Percentiles rank a stretch among this genome's conserved stretches.
These are phyloP conservation scores for Trichoderma sp. DNA, from an alignment of 2,329 filamentous ascomycete genomes.

Conservation along the genomic window DNA sequence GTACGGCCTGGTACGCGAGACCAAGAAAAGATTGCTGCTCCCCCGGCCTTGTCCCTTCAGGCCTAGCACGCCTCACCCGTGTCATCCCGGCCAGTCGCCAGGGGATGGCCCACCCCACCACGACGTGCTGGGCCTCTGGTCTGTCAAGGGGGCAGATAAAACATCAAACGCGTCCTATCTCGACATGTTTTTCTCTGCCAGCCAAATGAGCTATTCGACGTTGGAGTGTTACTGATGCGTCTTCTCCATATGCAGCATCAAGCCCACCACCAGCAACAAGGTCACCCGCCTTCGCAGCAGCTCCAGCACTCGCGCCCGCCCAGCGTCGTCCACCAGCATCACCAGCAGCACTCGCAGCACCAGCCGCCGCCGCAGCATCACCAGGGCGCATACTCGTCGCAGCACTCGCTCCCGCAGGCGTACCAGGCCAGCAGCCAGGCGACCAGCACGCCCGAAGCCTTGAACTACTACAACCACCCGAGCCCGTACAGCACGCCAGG, in stretches of 20 bases:
- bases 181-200: slow-evolving; percentile 43
- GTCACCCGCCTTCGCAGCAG: slow-evolving; percentile 66
- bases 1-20: slow-evolving; percentile 34
- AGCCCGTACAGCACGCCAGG: slow-evolving; percentile 83
- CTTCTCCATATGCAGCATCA: slow-evolving; percentile 72
- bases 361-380: slow-evolving; percentile 63
- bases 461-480: slow-evolving; percentile 76
- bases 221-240: slow-evolving; percentile 58
- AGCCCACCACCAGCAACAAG: slow-evolving; percentile 72
- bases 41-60: slow-evolving; percentile 44
- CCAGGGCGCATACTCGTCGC: slow-evolving; percentile 67
- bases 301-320: slow-evolving; percentile 72
- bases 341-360: slow-evolving; percentile 62
- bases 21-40: slow-evolving; percentile 40
- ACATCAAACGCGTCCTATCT: slow-evolving; percentile 53
- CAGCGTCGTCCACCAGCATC: slow-evolving; percentile 74
- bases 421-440: slow-evolving; percentile 70
- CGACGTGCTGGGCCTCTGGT: slow-evolving; percentile 50
- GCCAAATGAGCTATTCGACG: slow-evolving; percentile 42
- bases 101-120: slow-evolving; percentile 45
- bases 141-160: slow-evolving; percentile 53
- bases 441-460: slow-evolving; percentile 63
- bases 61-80: slow-evolving; percentile 54
- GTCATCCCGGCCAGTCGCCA: slow-evolving; percentile 52
- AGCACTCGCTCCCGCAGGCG: slow-evolving; percentile 64